Percentiles rank a stretch among this genome's conserved stretches.
These are phyloP conservation scores for Dothideomycetes sp. DNA, from an alignment of 2,329 filamentous ascomycete species.

Conservation along the genomic window DNA sequence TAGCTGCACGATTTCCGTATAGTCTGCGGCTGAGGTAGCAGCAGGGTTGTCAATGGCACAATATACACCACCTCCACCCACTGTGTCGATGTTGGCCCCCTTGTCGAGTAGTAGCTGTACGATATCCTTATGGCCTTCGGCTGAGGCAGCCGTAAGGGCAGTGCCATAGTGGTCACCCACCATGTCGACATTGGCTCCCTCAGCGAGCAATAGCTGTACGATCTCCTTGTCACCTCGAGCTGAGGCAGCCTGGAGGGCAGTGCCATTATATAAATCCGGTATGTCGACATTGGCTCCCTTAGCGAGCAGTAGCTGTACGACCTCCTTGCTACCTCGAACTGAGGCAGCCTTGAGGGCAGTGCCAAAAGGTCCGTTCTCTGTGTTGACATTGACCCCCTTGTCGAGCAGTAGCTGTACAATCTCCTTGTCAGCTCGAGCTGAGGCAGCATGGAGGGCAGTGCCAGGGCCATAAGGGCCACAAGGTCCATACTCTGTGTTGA, in stretches of 20 bases:
- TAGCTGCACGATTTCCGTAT: too few relatives aligned
- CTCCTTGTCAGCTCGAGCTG: constrained; percentile 10
- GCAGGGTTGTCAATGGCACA: too few relatives aligned
- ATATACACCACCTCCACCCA: too few relatives aligned
- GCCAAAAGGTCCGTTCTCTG: constrained; percentile 6
- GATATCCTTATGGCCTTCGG: constrained; percentile 2
- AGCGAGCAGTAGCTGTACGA: constrained; percentile 14
- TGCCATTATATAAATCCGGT: constrained; percentile 7
- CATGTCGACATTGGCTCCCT: constrained; percentile 12
- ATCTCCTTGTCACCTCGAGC: constrained; percentile 11
- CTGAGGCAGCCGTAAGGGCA: constrained; percentile 9
- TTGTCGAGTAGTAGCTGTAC: constrained; percentile 8
- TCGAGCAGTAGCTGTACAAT: constrained; percentile 8
- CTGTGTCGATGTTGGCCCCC: too few relatives aligned
- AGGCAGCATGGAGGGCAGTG: too few relatives aligned
- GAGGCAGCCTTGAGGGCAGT: constrained; percentile 11
- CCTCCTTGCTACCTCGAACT: constrained; percentile 9
- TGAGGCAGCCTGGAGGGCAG: constrained; percentile 8
- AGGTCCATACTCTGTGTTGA: too few relatives aligned
- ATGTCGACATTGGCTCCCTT: constrained; percentile 12
- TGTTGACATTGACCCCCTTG: constrained; percentile 4
- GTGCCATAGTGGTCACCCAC: constrained; percentile 7
- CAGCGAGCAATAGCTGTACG: constrained; percentile 13
- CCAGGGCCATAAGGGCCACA: too few relatives aligned
- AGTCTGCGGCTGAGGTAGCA: too few relatives aligned